Percentiles rank a stretch among this genome's conserved stretches.
Conservation (phyloP, 805 yeast genomes). For the Cephaloascus fragrans region DNA sequence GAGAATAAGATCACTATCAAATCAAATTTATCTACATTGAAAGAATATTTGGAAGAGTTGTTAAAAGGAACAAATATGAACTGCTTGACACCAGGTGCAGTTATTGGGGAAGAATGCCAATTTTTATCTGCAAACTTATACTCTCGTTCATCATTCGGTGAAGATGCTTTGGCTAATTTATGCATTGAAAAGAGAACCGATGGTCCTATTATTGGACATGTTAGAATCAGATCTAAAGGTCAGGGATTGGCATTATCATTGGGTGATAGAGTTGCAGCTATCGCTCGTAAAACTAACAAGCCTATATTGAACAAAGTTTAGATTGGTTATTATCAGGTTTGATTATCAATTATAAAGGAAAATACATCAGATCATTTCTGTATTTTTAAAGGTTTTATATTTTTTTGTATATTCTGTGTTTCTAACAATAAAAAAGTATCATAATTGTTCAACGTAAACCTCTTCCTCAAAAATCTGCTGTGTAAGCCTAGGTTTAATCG, state of each 20-base stretch:
- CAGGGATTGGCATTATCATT: slow-evolving; percentile 93
- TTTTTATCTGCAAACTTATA: slow-evolving; percentile 92
- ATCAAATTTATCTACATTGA: slow-evolving; percentile 54
- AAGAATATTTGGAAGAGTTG: slow-evolving; percentile 68
- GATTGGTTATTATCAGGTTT: too few species aligned
- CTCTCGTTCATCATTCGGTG: slow-evolving; percentile 90
- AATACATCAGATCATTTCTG: too few species aligned
- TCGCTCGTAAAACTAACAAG: slow-evolving; percentile 50
- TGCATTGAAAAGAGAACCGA: slow-evolving; percentile 76
- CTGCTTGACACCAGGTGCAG: slow-evolving; percentile 85
- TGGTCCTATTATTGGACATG: slow-evolving; percentile 84
- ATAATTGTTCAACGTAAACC: too few species aligned
- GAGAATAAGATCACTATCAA: slow-evolving; percentile 92
- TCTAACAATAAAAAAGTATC: background rate
- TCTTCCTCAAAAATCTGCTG: too few species aligned
- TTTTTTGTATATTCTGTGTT: background rate
- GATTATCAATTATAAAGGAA: too few species aligned
- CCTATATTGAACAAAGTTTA: slow-evolving; percentile 10
- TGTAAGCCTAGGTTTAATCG: too few species aligned
- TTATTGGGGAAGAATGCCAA: slow-evolving; percentile 81
- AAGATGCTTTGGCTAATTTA: slow-evolving; percentile 92
- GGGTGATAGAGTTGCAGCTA: slow-evolving; percentile 88
- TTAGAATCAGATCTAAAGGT: slow-evolving; percentile 93
- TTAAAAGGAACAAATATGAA: slow-evolving; percentile 87
- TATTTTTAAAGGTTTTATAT: background rate